Evolutionary conservation across 2,329 filamentous ascomycete genomes (phyloP), one percentile per base, ranked within the genome.

Genomic region (Fusarium irregulare): DNA sequence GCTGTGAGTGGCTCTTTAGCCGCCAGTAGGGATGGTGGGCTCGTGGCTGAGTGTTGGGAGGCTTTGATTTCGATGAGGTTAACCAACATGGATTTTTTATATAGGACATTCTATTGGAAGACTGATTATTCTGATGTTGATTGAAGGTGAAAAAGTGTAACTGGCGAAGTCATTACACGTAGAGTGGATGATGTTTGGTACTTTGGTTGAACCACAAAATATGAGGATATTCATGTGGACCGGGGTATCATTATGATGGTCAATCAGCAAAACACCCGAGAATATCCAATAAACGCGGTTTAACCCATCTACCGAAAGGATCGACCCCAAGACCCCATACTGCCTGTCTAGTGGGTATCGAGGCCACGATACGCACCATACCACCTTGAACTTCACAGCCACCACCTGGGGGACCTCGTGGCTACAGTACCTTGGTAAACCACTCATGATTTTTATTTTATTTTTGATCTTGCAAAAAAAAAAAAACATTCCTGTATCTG

Each of bases 1-100:
- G 53, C 55, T 67, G 49, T 74, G 71, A 73, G 46, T 75, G 73
- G 73, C 47, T 45, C 50, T 66, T 48, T 45, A 75, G 62, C 59
- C 73, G 73, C 73, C 51, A 37, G 56, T 53, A 50, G 56, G 34
- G 49, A 41, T 27, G 20, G 40, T 53, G 55, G 68, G 45, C 64
- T 71, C 45, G 72, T 73, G 72, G 72, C 72, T 73, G 58, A 73
- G 72, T 64, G 32, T 45, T 23, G n/a, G 44, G 62, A 64, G 71
- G 71, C 62, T 72, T 72, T 72, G 68, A 70, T 48, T 25, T 21
- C 21, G 23, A 40, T 27, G 50, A 55, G 40, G 51, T 67, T 53
- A 70, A 70, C 69, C 61, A 72, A 70, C 65, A 16, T 42, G 20
- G 40, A 40, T 44, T 42, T n/a, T 47, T 32, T 47, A 28, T n/a